Evolutionary conservation across 2,329 filamentous ascomycete species (phyloP).

Genomic region (Fusarium sp.): DNA sequence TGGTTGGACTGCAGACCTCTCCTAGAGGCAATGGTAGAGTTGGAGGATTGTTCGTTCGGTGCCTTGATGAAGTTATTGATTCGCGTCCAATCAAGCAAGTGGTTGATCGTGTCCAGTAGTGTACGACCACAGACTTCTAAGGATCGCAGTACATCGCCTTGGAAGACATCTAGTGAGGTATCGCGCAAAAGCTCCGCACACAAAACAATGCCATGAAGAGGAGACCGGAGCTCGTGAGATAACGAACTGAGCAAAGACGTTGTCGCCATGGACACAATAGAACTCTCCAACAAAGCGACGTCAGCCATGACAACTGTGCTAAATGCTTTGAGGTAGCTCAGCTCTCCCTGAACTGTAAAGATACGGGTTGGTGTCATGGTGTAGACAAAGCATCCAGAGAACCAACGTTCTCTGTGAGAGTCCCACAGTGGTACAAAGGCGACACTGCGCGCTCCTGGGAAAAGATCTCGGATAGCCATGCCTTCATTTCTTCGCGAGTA

Average conservation of each 20-base stretch:
- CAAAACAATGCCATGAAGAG: constrained; percentile 71
- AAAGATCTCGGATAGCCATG: constrained; percentile 50
- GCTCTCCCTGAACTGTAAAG: constrained; percentile 62
- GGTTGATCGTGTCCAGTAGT: constrained; percentile 67
- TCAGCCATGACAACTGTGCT: constrained; percentile 69
- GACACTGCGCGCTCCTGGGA: constrained; percentile 61
- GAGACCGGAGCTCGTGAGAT: constrained; percentile 72
- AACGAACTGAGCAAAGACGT: constrained; percentile 71
- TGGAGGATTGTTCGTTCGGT: constrained; percentile 2
- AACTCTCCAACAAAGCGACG: constrained; percentile 59
- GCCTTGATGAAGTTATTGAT: constrained; percentile 59
- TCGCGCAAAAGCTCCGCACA: constrained; percentile 67
- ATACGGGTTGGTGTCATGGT: constrained; percentile 59
- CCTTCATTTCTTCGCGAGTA: constrained; percentile 40
- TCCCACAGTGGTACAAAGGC: constrained; percentile 65
- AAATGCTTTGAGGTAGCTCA: constrained; percentile 66
- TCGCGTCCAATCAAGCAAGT: constrained; percentile 67
- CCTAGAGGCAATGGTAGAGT: not conserved
- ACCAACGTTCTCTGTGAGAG: constrained; percentile 60
- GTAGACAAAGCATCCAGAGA: constrained; percentile 64
- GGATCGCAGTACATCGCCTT: constrained; percentile 62
- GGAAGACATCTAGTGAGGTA: constrained; percentile 61
- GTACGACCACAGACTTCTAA: constrained; percentile 66
- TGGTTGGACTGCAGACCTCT: constrained; percentile 1
- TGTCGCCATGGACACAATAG: constrained; percentile 62